phyloP scores from a whole-genome alignment of 441 rosid genomes.

The Sinapis alba region DNA sequence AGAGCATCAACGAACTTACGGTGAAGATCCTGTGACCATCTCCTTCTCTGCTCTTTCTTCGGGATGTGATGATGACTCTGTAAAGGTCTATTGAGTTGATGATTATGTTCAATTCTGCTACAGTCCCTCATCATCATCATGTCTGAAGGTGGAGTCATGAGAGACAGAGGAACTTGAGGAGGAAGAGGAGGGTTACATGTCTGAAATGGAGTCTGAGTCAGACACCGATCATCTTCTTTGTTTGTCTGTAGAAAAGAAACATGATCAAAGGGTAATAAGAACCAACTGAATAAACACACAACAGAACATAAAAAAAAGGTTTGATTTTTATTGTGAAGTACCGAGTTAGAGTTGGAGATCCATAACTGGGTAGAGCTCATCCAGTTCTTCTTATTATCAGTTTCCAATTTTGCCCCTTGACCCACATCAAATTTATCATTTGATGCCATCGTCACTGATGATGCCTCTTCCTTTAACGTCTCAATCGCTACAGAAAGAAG shows the following conservation, averaged over 20 bases:
- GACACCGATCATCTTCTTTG: constrained; percentile 46
- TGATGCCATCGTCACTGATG: constrained; percentile 36
- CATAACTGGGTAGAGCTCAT: constrained; percentile 57
- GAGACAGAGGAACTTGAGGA: constrained; percentile 36
- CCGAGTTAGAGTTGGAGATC: constrained; percentile 42
- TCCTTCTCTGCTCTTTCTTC: constrained; percentile 53
- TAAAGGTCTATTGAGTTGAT: constrained; percentile 14
- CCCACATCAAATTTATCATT: constrained; percentile 36
- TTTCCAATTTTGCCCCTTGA: constrained; percentile 37
- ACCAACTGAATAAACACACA: background rate
- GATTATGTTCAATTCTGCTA: constrained; percentile 32
- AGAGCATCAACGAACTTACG: constrained; percentile 59
- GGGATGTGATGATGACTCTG: constrained; percentile 38
- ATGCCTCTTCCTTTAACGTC: constrained; percentile 49
- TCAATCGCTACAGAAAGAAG: constrained; percentile 45
- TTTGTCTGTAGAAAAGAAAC: constrained; percentile 42
- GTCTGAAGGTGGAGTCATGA: constrained; percentile 40
- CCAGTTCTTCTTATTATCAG: constrained; percentile 52
- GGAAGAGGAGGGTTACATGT: constrained; percentile 26
- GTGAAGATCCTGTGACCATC: constrained; percentile 71
- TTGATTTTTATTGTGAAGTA: constrained; percentile 8
- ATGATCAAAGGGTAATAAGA: constrained; percentile 2
- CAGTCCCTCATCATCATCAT: constrained; percentile 35
- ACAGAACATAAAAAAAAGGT: background rate
- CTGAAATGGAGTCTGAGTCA: constrained; percentile 49